phyloP scores from a whole-genome alignment of 2,329 filamentous ascomycete genomes.

The Coniochaeta sp. region DNA sequence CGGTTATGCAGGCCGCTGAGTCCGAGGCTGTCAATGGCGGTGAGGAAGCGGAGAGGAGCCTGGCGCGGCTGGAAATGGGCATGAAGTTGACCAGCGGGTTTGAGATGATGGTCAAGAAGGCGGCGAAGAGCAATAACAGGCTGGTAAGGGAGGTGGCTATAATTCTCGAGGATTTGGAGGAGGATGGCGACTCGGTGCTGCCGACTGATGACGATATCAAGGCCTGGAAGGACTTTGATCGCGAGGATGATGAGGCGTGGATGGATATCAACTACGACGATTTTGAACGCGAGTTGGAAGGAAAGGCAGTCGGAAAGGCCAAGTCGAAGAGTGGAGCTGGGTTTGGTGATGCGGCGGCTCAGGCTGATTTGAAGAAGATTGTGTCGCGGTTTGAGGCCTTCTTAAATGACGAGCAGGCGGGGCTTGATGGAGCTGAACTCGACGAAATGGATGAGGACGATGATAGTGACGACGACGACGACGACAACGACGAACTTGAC shows the following conservation, averaged over 20 bases:
- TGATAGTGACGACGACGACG: conserved; percentile 41
- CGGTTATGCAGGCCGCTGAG: conserved; percentile 23
- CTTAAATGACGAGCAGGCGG: conserved; percentile 77
- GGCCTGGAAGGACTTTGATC: conserved; percentile 53
- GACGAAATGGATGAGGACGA: conserved; percentile 65
- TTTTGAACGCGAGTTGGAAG: conserved; percentile 72
- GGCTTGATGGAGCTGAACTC: conserved; percentile 68
- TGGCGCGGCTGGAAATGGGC: conserved; percentile 56
- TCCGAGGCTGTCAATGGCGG: conserved; percentile 7
- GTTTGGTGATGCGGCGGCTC: conserved; percentile 60
- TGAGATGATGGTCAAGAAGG: conserved; percentile 72
- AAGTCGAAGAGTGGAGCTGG: conserved; percentile 21
- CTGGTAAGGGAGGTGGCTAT: conserved; percentile 69
- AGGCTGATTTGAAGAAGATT: conserved; percentile 79
- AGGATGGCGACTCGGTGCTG: conserved; percentile 55
- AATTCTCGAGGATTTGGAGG: conserved; percentile 66
- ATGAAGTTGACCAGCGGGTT: conserved; percentile 90
- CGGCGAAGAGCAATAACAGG: conserved; percentile 60
- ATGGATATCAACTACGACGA: conserved; percentile 86
- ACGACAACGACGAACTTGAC: conserved; percentile 46
- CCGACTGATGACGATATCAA: conserved; percentile 69
- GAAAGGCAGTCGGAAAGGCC: conserved; percentile 29
- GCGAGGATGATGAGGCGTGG: conserved; percentile 85
- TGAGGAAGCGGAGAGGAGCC: conserved; percentile 17
- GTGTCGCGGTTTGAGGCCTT: conserved; percentile 92